These are phyloP conservation scores for Geranium brycei DNA, from an alignment of 345 rosid species.

Conservation along the genomic window DNA sequence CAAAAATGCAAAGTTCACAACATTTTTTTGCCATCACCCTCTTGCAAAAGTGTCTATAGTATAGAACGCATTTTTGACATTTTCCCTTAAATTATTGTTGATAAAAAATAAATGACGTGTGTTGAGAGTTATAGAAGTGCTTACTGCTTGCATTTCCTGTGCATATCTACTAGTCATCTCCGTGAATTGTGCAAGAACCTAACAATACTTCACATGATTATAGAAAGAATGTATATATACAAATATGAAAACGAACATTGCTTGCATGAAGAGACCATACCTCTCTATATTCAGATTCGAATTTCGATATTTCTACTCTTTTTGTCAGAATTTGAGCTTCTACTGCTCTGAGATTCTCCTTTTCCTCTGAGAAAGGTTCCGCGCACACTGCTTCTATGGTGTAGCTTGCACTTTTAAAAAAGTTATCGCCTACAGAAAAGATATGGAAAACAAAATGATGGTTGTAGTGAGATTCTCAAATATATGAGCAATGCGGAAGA, in stretches of 20 bases:
- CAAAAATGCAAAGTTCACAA: no score
- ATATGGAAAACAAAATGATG: slow-evolving; percentile 1
- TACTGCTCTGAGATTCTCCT: slow-evolving; percentile 67
- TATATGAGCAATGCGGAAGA: slow-evolving; percentile 2
- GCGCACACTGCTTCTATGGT: slow-evolving; percentile 83
- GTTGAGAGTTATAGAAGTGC: slow-evolving; percentile 13
- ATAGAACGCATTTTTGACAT: no score
- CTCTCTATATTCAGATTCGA: slow-evolving; percentile 92
- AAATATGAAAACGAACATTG: background rate
- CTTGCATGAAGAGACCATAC: slow-evolving; percentile 17
- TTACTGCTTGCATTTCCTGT: slow-evolving; percentile 84
- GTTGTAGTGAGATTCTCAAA: slow-evolving; percentile 8
- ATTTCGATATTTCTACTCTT: slow-evolving; percentile 73
- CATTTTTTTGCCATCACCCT: no score
- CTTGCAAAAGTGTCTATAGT: no score
- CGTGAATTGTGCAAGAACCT: slow-evolving; percentile 72
- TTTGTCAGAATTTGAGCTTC: slow-evolving; percentile 79
- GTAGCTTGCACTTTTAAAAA: slow-evolving; percentile 81
- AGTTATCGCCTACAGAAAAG: slow-evolving; percentile 67
- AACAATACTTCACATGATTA: no score
- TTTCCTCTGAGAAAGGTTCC: slow-evolving; percentile 58
- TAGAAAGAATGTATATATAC: no score
- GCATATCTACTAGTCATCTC: slow-evolving; percentile 90
- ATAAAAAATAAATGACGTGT: background rate
- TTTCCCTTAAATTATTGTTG: background rate